Evolutionary conservation across 2,329 filamentous ascomycete genomes (phyloP), one percentile per base, ranked within the genome.

Genomic region (Sodiomyces alkalinus): DNA sequence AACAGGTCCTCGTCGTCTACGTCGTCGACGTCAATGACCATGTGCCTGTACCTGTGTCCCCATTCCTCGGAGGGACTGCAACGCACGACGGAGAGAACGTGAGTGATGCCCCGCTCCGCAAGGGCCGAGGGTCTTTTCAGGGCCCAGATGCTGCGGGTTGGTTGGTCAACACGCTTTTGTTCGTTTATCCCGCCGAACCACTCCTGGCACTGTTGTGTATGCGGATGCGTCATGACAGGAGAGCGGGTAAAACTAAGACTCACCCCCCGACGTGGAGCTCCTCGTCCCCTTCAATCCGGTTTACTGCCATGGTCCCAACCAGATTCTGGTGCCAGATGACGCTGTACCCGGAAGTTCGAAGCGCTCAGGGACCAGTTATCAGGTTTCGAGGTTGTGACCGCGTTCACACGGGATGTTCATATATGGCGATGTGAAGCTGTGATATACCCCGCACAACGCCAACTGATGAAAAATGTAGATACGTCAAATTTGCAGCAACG

Each of bases 1-100:
- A 96, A 58, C 28, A 96, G 55, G 52, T 98, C 82, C 41, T 86
- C 77, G 45, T 94, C 83, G 13, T 87, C 81, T 28, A 86, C 71
- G 57, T 98, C 90, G 51, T 96, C 81, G 23, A 94, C 73, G 39
- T 92, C 78, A 38, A 96, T 78, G 35, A 74, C 65, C 41, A 82
- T 64, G 49, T 92, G 83, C 38, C 74, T 57, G 48, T 74, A 83
- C 22, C 64, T 60, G 37, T 68, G 62, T 44, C 60, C 63, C 37
- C 54, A 57, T 27, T 60, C 58, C 12, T 61, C 50, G 17, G 44
- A 39, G 0, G 48, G 48, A 31, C 52, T 45, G 40, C 77, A 64
- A 26, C 70, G 68, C 34, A 87, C 53, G 22, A 90, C 80, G 4
- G 86, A 92, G n/a, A 96, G 62, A 17, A 96, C 69, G 53, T 94